phyloP scores from a whole-genome alignment of 2,329 filamentous ascomycete genomes.

The Xylaria digitata region DNA sequence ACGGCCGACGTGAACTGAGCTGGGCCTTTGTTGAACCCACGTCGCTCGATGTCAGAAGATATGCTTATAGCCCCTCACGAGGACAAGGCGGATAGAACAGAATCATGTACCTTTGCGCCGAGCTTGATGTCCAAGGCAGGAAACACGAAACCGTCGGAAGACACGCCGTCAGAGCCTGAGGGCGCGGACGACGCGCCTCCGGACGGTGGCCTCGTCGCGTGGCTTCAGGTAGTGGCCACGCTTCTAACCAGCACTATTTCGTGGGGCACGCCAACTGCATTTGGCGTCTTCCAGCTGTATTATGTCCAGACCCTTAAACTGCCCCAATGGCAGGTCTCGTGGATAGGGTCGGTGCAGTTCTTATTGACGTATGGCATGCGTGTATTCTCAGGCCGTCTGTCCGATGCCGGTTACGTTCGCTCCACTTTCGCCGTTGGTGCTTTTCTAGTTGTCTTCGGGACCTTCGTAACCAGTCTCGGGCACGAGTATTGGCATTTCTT shows the following conservation, averaged over 20 bases:
- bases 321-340: constrained; percentile 55
- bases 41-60: background rate
- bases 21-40: background rate
- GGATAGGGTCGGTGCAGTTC: constrained; percentile 57
- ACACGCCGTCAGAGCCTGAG: background rate
- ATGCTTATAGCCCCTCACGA: background rate
- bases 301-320: constrained; percentile 53
- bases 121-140: background rate
- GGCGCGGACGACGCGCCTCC: constrained; percentile 47
- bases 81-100: too few species aligned
- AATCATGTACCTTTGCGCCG: background rate
- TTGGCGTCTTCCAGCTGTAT: constrained; percentile 61
- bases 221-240: constrained; percentile 62
- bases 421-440: constrained; percentile 15
- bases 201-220: constrained; percentile 60
- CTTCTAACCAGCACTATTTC: constrained; percentile 60
- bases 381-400: constrained; percentile 24
- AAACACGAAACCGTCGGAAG: background rate
- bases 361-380: constrained; percentile 44
- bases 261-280: constrained; percentile 63
- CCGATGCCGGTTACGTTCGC: constrained; percentile 50
- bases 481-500: constrained; percentile 55
- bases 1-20: background rate
- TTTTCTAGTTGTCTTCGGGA: constrained; percentile 57
- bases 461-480: constrained; percentile 64